Evolutionary conservation across 2,329 filamentous ascomycete species (phyloP).

Genomic region (Dactylonectria estremocensis): DNA sequence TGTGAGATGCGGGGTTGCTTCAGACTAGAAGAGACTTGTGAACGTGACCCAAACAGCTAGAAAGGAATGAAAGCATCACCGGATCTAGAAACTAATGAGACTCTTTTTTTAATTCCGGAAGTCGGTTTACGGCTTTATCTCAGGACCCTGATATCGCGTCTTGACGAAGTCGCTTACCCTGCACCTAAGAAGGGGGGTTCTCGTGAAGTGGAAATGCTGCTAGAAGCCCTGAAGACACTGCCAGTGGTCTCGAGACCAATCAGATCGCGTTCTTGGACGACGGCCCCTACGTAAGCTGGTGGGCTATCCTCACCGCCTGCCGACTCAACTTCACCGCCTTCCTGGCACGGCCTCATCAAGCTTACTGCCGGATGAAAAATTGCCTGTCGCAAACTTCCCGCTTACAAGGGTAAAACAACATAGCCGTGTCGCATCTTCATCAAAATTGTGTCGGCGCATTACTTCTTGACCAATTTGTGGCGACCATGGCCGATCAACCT

Average conservation of each 20-base stretch:
- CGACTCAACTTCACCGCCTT: conserved; percentile 38
- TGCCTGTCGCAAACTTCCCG: conserved; percentile 39
- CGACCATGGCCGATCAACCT: conserved; percentile 52
- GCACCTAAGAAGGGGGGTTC: too few relatives aligned
- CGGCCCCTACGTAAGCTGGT: too few relatives aligned
- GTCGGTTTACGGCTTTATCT: not conserved
- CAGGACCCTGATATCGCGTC: not conserved
- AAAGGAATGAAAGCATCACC: not conserved
- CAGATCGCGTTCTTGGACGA: too few relatives aligned
- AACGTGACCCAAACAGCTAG: too few relatives aligned
- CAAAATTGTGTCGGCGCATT: conserved; percentile 26
- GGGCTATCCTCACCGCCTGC: conserved; percentile 46
- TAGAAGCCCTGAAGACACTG: too few relatives aligned
- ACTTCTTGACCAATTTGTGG: conserved; percentile 9
- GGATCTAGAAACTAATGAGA: not conserved
- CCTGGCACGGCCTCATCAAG: not conserved
- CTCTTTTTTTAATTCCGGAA: not conserved
- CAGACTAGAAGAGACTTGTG: too few relatives aligned
- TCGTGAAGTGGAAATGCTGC: too few relatives aligned
- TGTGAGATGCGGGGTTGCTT: not conserved
- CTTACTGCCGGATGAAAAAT: conserved; percentile 48
- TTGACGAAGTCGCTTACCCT: not conserved
- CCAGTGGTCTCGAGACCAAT: too few relatives aligned
- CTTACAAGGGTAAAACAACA: conserved; percentile 36
- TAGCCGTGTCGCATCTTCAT: conserved; percentile 29